A percentile compares a stretch with the other conserved stretches of the same genome.
phyloP scores from a whole-genome alignment of 768 basidiomycete genomes.

The Mycena kentingensis region DNA sequence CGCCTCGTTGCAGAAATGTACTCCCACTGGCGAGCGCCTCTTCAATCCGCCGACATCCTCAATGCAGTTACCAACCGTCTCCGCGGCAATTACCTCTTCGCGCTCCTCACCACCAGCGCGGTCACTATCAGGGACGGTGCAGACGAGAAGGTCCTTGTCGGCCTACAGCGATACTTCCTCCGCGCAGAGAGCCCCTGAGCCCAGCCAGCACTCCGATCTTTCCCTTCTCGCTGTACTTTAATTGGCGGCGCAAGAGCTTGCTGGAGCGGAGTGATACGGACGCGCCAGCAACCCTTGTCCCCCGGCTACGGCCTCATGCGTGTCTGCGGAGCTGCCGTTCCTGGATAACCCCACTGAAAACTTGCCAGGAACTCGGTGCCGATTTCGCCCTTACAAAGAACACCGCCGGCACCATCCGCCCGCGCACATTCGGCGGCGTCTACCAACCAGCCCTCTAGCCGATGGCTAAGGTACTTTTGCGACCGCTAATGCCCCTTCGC shows the following conservation, averaged over 20 bases:
- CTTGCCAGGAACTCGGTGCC: conserved; percentile 80
- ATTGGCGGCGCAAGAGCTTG: conserved; percentile 82
- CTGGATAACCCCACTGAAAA: conserved; percentile 46
- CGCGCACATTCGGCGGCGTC: conserved; percentile 96
- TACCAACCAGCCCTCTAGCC: conserved; percentile 92
- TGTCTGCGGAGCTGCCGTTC: conserved; percentile 68
- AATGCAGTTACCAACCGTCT: conserved; percentile 68
- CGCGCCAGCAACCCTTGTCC: conserved; percentile 96
- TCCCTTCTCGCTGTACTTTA: conserved; percentile 78
- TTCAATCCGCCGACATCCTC: conserved; percentile 70
- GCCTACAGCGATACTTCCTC: conserved; percentile 94
- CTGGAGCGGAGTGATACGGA: conserved; percentile 64
- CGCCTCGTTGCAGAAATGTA: conserved; percentile 62
- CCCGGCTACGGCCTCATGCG: conserved; percentile 95
- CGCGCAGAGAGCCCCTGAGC: conserved; percentile 62
- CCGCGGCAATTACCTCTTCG: conserved; percentile 66
- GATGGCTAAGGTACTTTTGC: conserved; percentile 96
- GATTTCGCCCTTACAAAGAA: conserved; percentile 95
- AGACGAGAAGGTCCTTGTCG: conserved; percentile 97
- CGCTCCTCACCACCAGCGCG: conserved; percentile 49
- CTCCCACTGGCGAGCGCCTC: conserved; percentile 86
- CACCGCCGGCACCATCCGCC: conserved; percentile 88
- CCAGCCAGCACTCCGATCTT: conserved; percentile 56
- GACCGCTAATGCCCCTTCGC: conserved; percentile 69
- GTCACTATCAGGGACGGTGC: conserved; percentile 93